Base-by-base conservation (phyloP, 805 yeast species). In the Kuraishia cidri region DNA sequence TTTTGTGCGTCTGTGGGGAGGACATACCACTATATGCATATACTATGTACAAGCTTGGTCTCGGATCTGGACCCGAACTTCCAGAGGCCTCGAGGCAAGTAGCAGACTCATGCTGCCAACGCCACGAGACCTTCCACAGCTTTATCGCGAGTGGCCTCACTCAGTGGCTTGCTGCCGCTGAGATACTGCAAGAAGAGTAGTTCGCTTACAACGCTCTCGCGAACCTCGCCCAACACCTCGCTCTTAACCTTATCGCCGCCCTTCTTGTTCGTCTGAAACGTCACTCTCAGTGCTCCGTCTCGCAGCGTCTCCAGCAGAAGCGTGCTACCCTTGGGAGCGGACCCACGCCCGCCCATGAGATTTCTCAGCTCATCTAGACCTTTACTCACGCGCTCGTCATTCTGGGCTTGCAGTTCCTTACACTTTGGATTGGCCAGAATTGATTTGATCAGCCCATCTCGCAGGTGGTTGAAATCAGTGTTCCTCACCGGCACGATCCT, bases 381-480 rank as follows among this genome's bases (percentile, higher is more conserved):
- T 0, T 29, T 13, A 5, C 30, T 25, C 4, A 56, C 27, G 17
- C 34, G 32, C 26, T 44, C 44, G 8, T 56, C 55, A n/a, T 63
- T 63, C n/a, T 71, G 50, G 16, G 53, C 58, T 10, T 56, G 64
- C 21, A 64, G 46, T 16, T 58, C 53, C 42, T 75, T 75, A 33
- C 79, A 72, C 38, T 66, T 58, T 2, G 80, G 75, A 47, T 74
- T 75, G 23, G 85, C 80, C 52, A 79, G 63, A 30, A 85, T 71
- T 13, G 95, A 75, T 51, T 88, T 79, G 31, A 86, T 71, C 39
- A 92, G 71, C 0, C 97, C 97, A 50, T 92, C 97, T 42, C 82
- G 72, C 47, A 90, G 58, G 51, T 92, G 97, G 40, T 76, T 75
- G 56, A 82, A 87, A 56, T 90, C 97, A 1, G 97, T 90, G 53